Evolutionary conservation across 2,329 filamentous ascomycete species (phyloP), one percentile per base, ranked within the genome.

Genomic region (Fusarium praegraminearum): DNA sequence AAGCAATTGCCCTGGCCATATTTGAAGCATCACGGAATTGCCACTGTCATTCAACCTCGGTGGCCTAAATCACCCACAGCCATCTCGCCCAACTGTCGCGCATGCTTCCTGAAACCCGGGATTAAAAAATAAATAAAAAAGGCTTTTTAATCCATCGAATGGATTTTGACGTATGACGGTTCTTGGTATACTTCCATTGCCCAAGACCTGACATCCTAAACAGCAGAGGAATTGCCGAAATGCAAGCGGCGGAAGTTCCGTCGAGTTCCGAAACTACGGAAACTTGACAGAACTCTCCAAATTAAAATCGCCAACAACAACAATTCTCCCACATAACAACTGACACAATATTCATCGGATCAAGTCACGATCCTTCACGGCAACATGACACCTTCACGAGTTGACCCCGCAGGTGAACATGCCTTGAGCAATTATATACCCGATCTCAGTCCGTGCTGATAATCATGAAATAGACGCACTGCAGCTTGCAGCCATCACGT

Each of bases 341-440:
- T 20, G 5, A 11, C 5, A 7, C n/a, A 13, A 7, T 2, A 6
- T 43, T 24, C 4, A 24, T 6, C 13, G 2, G 12, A 11, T 20
- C 7, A 43, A 43, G 40, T 1, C 40, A 24, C 24, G 1, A 38
- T 16, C 1, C 5, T 12, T 8, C 44, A 24, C 1, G 8, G 7
- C 16, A 15, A 22, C 15, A 60, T 61, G 57, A 7, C 3, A 20
- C 3, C 16, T n/a, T 20, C 7, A 3, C 59, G 22, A 9, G 43
- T 61, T n/a, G 57, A 61, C n/a, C 55, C 57, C 2, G 55, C 35
- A 11, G 55, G 57, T 61, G 9, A 59, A 24, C 13, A 4, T 2
- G 8, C 13, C 3, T 7, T 16, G n/a, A 30, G 7, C 40, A 24
- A 24, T 43, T 9, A 10, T 24, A 49, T 8, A 40, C n/a, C 6